These are phyloP conservation scores for Diplodia intermedia DNA, from an alignment of 2,329 filamentous ascomycete genomes.

Conservation along the genomic window DNA sequence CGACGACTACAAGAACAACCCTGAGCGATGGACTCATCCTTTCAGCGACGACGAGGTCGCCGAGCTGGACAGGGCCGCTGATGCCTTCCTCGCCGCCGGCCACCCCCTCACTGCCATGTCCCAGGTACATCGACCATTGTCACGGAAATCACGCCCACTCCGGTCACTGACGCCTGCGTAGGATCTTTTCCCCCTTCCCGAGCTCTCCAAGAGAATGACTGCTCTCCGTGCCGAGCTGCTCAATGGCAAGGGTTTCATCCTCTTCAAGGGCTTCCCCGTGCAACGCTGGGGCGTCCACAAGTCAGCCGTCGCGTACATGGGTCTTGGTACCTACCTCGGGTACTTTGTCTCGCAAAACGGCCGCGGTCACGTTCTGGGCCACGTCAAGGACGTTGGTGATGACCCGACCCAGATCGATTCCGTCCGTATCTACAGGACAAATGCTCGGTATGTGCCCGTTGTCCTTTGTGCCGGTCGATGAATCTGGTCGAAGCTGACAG, in stretches of 20 bases:
- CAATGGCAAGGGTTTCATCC: conserved; percentile 86
- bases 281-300: conserved; percentile 77
- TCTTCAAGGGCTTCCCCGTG: conserved; percentile 87
- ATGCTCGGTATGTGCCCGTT: conserved; percentile 62
- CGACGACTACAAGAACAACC: conserved; percentile 67
- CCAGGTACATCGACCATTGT: conserved; percentile 51
- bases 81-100: conserved; percentile 70
- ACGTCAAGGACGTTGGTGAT: conserved; percentile 88
- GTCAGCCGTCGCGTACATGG: conserved; percentile 88
- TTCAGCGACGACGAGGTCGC: conserved; percentile 71
- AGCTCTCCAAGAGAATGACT: conserved; percentile 60
- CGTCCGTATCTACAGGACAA: conserved; percentile 89
- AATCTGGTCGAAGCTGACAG: background rate
- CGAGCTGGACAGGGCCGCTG: conserved; percentile 71
- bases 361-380: conserved; percentile 82
- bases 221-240: conserved; percentile 70
- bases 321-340: conserved; percentile 80
- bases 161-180: conserved; percentile 35
- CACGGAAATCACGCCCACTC: too few species aligned
- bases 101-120: conserved; percentile 75
- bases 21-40: conserved; percentile 74
- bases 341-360: conserved; percentile 90
- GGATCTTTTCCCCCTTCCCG: conserved; percentile 67
- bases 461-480: background rate
- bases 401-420: conserved; percentile 82